Evolutionary conservation across 2,329 filamentous ascomycete species (phyloP).

Genomic region (Aspergillus felis): DNA sequence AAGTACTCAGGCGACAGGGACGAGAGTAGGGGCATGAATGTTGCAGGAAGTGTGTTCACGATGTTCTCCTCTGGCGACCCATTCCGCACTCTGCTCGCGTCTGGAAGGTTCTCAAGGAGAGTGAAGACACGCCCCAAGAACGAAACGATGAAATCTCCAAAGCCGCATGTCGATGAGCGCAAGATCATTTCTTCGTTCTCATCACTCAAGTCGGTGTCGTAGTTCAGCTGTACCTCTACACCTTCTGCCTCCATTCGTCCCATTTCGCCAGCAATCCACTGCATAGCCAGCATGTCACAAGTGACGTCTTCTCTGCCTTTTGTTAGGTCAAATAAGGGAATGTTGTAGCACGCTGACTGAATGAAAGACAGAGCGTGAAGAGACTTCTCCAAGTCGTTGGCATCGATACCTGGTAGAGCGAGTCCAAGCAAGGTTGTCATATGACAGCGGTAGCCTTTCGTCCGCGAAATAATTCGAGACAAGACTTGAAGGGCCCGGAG

Average conservation of each 20-base stretch:
- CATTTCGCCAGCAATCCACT: constrained; percentile 94
- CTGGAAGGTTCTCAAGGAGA: constrained; percentile 88
- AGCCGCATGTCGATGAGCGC: constrained; percentile 88
- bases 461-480: constrained; percentile 82
- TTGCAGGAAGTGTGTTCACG: constrained; percentile 89
- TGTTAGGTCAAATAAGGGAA: constrained; percentile 82
- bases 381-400: constrained; percentile 96
- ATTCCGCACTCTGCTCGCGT: constrained; percentile 79
- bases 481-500: constrained; percentile 89
- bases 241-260: constrained; percentile 88
- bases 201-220: constrained; percentile 74
- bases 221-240: constrained; percentile 79
- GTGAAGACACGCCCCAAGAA: constrained; percentile 94
- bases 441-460: constrained; percentile 95
- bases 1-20: constrained; percentile 90
- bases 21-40: constrained; percentile 84
- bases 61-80: constrained; percentile 95
- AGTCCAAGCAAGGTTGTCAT: constrained; percentile 91
- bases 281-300: constrained; percentile 72
- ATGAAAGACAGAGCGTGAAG: constrained; percentile 92
- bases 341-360: constrained; percentile 91
- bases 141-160: constrained; percentile 86
- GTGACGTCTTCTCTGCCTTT: constrained; percentile 64
- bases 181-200: constrained; percentile 84
- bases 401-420: constrained; percentile 90